These are phyloP conservation scores for Oemleria cerasiformis DNA, from an alignment of 306 rosid species.

Conservation along the genomic window DNA sequence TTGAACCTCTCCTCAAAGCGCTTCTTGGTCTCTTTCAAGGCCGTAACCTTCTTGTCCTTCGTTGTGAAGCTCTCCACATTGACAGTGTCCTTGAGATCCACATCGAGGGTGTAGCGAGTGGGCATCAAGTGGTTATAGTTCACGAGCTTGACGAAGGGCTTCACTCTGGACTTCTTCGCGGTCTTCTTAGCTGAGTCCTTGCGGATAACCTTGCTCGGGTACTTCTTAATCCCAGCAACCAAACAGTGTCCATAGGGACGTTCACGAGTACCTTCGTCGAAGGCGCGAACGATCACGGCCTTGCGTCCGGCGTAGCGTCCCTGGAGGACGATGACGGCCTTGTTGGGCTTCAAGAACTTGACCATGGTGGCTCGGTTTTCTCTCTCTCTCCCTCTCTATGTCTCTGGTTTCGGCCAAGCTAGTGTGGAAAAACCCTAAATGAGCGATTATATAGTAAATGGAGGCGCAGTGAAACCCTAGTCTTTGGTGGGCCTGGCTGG, in stretches of 20 bases:
- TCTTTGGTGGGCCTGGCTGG: not conserved
- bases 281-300: constrained; percentile 44
- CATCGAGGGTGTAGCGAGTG: constrained; percentile 46
- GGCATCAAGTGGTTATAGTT: constrained; percentile 53
- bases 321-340: constrained; percentile 47
- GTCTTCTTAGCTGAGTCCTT: constrained; percentile 51
- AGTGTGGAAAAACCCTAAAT: not conserved
- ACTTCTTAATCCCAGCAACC: constrained; percentile 48
- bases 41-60: constrained; percentile 43
- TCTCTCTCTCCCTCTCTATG: not conserved
- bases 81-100: constrained; percentile 48
- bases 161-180: constrained; percentile 45
- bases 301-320: constrained; percentile 54
- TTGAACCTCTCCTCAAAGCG: constrained; percentile 49
- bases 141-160: constrained; percentile 48
- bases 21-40: constrained; percentile 45
- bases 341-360: constrained; percentile 43
- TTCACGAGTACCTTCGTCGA: constrained; percentile 51
- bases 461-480: not conserved
- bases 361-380: constrained; percentile 28
- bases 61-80: constrained; percentile 26
- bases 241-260: constrained; percentile 48
- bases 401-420: not conserved
- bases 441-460: not conserved
- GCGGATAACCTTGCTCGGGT: constrained; percentile 47